Evolutionary conservation across 1,139 yeast genomes (phyloP).

Genomic region (Magnusiomyces paraingens): DNA sequence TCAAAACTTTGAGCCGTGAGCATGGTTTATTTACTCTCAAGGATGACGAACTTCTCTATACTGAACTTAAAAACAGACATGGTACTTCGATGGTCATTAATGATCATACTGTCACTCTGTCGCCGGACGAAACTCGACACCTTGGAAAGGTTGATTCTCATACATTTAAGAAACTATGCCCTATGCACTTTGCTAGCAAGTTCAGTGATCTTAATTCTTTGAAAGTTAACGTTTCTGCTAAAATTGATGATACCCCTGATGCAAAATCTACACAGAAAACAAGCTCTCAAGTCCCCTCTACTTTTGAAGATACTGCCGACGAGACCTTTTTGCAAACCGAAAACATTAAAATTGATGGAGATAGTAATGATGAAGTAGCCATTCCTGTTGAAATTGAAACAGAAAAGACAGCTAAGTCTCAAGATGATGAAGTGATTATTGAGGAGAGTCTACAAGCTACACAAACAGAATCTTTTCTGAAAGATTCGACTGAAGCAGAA

Average conservation of each 20-base stretch:
- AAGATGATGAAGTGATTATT: background rate
- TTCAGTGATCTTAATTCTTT: conserved; percentile 1
- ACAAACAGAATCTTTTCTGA: background rate
- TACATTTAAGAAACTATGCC: background rate
- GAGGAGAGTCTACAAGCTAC: background rate
- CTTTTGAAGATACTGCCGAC: background rate
- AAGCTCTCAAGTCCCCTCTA: background rate
- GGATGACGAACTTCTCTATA: conserved; percentile 15
- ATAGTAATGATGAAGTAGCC: background rate
- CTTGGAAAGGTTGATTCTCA: background rate
- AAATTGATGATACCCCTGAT: background rate
- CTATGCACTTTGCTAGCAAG: conserved; percentile 8
- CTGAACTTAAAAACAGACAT: conserved; percentile 20
- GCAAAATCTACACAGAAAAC: background rate
- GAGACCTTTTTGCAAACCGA: background rate
- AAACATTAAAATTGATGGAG: background rate
- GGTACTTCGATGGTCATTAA: conserved; percentile 11
- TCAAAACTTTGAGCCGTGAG: conserved; percentile 20
- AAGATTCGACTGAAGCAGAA: background rate
- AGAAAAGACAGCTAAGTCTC: background rate
- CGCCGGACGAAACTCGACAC: background rate
- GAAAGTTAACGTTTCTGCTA: background rate
- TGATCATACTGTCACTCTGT: background rate
- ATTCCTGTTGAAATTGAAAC: background rate
- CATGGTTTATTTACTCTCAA: conserved; percentile 19